Base-by-base conservation (phyloP, 495 filamentous ascomycete genomes). In the Talaromyces liani region DNA sequence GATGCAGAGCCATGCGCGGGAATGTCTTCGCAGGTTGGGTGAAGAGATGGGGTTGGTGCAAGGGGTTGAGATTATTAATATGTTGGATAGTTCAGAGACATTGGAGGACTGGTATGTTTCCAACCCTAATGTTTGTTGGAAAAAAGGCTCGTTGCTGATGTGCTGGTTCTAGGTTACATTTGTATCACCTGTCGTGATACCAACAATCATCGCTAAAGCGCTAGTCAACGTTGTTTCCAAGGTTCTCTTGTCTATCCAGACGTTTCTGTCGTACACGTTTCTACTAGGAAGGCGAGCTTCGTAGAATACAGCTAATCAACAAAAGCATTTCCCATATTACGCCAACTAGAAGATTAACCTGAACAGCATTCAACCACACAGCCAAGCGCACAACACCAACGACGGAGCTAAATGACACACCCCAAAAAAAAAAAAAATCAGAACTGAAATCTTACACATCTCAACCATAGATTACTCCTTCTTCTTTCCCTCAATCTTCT, bases 21-120 rank as follows among this genome's bases (percentile, higher is more conserved):
- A 58, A 14, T 14, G 56, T 22, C 56, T 58, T 16, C 56, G 18
- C 5, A 34, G 3, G n/a, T 12, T 58, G 3, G 56, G 56, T 12
- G 29, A 36, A 3, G 10, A 39, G 18, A 39, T 16, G 25, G 56
- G 56, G 1, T 8, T 36, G 5, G 14, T 7, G 20, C 29, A 58
- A 6, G 56, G 29, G 14, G 33, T 22, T 34, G 56, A 58, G 25
- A 22, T 22, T 7, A 36, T 36, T n/a, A 58, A 58, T 39, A 58
- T 58, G 56, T 16, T 58, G 27, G 56, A 58, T 58, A 22, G 39
- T 6, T 22, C 12, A 3, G 6, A 34, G 18, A 58, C 14, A 1
- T n/a, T 58, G 31, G 56, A 58, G 6, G 56, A 58, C 18, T 58
- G 56, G 56, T 39, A 58, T 34, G 56, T 9, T 58, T 34, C 29